A percentile compares a stretch with the other conserved stretches of the same genome.
phyloP scores from a whole-genome alignment of 2,329 filamentous ascomycete species.

The Venturia pyrina region DNA sequence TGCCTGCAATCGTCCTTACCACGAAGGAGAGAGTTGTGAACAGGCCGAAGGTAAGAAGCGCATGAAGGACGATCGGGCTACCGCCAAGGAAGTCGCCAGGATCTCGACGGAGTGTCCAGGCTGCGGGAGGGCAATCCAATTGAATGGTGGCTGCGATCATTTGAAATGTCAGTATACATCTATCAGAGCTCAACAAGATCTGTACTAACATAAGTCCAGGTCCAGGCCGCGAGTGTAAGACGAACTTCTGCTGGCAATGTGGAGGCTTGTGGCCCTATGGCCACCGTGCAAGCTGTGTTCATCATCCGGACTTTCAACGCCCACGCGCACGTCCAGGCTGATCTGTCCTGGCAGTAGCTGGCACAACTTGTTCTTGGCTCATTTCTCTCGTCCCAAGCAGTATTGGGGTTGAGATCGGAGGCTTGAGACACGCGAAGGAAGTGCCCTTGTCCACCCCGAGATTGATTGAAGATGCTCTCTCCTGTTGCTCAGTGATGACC shows the following conservation, averaged over 20 bases:
- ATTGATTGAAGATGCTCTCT: too few species aligned
- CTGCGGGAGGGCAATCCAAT: neutral
- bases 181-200: neutral
- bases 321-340: too few species aligned
- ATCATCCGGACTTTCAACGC: neutral
- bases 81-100: neutral
- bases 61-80: neutral
- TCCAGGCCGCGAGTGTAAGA: neutral
- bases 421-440: too few species aligned
- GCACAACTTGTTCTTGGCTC: too few species aligned
- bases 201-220: neutral
- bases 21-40: neutral
- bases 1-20: neutral
- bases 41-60: neutral
- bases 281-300: neutral
- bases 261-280: neutral
- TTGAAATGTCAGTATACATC: neutral
- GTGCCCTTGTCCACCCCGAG: too few species aligned
- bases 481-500: too few species aligned
- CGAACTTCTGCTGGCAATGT: conserved; percentile 7
- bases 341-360: too few species aligned
- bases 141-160: conserved; percentile 7
- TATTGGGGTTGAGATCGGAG: too few species aligned
- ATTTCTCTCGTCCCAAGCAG: too few species aligned
- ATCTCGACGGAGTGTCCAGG: neutral